Conservation (phyloP, 495 filamentous ascomycete genomes). For the Aspergillus sparsus region DNA sequence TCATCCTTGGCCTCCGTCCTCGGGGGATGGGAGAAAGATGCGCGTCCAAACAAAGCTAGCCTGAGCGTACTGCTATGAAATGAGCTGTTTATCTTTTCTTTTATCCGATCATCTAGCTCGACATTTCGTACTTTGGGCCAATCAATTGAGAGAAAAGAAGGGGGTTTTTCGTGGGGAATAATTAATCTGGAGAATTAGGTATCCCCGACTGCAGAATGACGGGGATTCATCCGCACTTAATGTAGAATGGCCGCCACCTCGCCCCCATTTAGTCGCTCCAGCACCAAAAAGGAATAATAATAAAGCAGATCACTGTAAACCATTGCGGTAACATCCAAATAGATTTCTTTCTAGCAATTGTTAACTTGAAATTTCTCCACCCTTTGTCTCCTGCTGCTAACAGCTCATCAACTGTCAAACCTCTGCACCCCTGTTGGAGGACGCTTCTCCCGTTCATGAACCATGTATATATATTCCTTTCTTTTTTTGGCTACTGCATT, state of each 20-base stretch:
- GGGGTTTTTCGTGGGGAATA: background rate
- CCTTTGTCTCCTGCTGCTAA: too few species aligned
- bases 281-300: background rate
- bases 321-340: too few species aligned
- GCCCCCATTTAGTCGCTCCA: background rate
- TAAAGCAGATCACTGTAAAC: background rate
- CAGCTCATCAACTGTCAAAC: too few species aligned
- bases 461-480: too few species aligned
- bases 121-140: background rate
- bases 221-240: constrained; percentile 2
- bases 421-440: too few species aligned
- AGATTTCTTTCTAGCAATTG: too few species aligned
- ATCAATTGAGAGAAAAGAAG: background rate
- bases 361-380: too few species aligned
- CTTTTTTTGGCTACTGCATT: too few species aligned
- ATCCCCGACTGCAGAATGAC: background rate
- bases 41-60: background rate
- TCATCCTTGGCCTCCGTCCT: background rate
- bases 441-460: too few species aligned
- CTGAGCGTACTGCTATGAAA: background rate
- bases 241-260: background rate
- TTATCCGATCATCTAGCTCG: background rate
- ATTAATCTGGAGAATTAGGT: background rate
- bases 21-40: constrained; percentile 1
- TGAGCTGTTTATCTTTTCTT: background rate